Evolutionary conservation across 208 protist species (phyloP).

Genomic region (Leishmania amazonensis): DNA sequence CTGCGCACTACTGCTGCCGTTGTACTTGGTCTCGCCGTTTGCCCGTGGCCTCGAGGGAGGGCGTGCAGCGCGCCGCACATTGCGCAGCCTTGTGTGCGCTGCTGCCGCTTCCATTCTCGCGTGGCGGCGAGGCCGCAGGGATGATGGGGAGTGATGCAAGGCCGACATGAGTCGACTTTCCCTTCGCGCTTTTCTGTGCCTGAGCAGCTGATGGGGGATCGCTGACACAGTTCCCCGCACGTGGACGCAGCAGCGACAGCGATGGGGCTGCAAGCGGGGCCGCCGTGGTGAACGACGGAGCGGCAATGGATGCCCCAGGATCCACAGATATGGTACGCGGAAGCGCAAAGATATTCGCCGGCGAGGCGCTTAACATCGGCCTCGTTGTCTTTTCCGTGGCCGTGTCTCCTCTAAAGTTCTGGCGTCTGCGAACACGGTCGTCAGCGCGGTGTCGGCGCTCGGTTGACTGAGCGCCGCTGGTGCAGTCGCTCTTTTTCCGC

Average conservation of each 20-base stretch:
- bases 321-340: slow-evolving; percentile 5
- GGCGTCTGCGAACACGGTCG: not conserved
- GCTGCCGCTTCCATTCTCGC: not conserved
- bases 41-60: slow-evolving; percentile 4
- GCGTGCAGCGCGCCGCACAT: not conserved
- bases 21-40: not conserved
- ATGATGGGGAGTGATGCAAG: not conserved
- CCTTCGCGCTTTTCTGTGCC: not conserved
- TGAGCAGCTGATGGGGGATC: not conserved
- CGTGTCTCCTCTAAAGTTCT: not conserved
- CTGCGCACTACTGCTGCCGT: not conserved
- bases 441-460: not conserved
- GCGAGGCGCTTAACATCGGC: not conserved
- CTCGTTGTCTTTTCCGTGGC: not conserved
- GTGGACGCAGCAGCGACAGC: slow-evolving; percentile 1
- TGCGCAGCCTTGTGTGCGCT: not conserved
- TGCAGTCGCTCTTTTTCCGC: not conserved
- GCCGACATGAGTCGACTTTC: not conserved
- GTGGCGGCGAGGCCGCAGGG: not conserved
- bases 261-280: not conserved
- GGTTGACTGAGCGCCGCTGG: not conserved
- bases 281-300: not conserved
- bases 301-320: not conserved
- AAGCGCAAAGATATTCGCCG: slow-evolving; percentile 13
- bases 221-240: not conserved